phyloP scores from a whole-genome alignment of 495 filamentous ascomycete species.

The Tuber melanosporum region DNA sequence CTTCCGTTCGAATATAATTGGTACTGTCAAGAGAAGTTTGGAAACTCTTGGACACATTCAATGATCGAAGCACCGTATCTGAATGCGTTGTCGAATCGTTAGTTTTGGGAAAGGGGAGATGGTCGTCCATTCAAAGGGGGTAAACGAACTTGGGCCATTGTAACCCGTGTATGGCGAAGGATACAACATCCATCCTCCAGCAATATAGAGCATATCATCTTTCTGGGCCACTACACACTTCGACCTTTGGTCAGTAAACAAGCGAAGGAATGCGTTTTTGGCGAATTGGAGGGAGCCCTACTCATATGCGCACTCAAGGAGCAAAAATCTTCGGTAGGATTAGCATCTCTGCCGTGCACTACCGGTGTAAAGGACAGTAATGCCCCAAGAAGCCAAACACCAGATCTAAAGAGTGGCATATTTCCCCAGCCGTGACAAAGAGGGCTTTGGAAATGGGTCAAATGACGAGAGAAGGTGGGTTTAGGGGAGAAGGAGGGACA shows the following conservation, averaged over 20 bases:
- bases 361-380: not conserved
- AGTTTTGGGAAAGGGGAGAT: not conserved
- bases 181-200: constrained; percentile 9
- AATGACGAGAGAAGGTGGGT: not conserved
- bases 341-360: not conserved
- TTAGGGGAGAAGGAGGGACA: not conserved
- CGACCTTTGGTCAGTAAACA: constrained; percentile 2
- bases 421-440: not conserved
- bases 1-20: constrained; percentile 1
- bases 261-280: not conserved
- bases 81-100: not conserved
- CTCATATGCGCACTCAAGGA: not conserved
- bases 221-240: not conserved
- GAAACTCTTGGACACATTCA: constrained; percentile 7
- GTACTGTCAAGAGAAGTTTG: not conserved
- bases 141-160: constrained; percentile 12
- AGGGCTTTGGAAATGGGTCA: not conserved
- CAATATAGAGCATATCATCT: constrained; percentile 8
- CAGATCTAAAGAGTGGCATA: not conserved
- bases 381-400: not conserved
- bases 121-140: not conserved
- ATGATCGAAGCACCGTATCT: constrained; percentile 9
- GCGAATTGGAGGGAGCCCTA: not conserved
- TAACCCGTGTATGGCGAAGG: not conserved
- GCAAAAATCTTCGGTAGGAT: not conserved